Conservation (phyloP, 129 eudicot genomes). For the Saposhnikovia divaricata region DNA sequence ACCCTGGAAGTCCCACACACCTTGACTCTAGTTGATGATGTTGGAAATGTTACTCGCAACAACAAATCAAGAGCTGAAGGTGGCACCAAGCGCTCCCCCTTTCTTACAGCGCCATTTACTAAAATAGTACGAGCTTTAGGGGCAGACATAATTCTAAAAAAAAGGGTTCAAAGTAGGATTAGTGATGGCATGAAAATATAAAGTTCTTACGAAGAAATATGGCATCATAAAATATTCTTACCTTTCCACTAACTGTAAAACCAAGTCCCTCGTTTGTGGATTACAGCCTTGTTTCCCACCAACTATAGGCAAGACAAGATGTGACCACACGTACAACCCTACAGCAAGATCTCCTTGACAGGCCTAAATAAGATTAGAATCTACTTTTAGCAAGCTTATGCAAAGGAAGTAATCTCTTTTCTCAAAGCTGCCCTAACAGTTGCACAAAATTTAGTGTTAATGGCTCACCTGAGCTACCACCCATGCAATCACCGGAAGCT, state of each 20-base stretch:
- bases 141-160: conserved; percentile 57
- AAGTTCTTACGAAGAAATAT: neutral
- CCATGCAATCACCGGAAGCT: conserved; percentile 63
- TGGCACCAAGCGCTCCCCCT: conserved; percentile 87
- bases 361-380: conserved; percentile 33
- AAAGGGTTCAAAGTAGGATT: neutral
- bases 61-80: conserved; percentile 80
- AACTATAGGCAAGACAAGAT: conserved; percentile 57
- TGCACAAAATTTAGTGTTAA: no score
- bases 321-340: conserved; percentile 81
- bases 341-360: conserved; percentile 74
- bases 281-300: conserved; percentile 80
- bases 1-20: conserved; percentile 18
- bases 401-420: no score
- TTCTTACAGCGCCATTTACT: conserved; percentile 80
- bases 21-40: no score
- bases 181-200: neutral
- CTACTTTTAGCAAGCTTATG: conserved; percentile 23
- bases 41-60: no score
- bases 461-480: no score
- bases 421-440: no score
- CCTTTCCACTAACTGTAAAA: conserved; percentile 90
- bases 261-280: conserved; percentile 81
- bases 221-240: conserved; percentile 12
- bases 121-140: conserved; percentile 87